Evolutionary conservation across 2,329 filamentous ascomycete species (phyloP).

Genomic region (Proliferodiscus dingleyae): DNA sequence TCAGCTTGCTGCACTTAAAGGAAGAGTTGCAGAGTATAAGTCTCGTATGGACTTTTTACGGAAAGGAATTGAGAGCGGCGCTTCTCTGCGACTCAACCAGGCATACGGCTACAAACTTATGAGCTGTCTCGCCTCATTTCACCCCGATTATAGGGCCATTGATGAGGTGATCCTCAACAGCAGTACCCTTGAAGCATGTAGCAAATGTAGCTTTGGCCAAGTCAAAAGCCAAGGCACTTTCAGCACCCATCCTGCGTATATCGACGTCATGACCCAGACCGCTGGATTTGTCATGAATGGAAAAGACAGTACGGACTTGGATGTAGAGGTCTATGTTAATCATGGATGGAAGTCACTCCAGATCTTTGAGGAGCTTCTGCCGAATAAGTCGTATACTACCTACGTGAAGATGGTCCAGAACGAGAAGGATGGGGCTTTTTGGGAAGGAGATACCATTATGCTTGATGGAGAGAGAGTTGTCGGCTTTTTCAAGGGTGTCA

Average conservation of each 20-base stretch:
- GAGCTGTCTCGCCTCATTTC: constrained; percentile 50
- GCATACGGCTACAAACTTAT: constrained; percentile 71
- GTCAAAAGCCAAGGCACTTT: constrained; percentile 42
- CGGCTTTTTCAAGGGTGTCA: neutral
- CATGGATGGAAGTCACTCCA: constrained; percentile 52
- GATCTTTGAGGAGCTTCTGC: constrained; percentile 41
- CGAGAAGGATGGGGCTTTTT: neutral
- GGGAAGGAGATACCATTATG: neutral
- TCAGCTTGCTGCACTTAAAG: neutral
- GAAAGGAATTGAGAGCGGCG: constrained; percentile 5
- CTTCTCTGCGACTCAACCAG: constrained; percentile 56
- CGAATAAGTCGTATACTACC: constrained; percentile 44
- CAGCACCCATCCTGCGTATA: constrained; percentile 51
- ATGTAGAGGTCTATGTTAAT: constrained; percentile 52
- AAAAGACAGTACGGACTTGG: constrained; percentile 49
- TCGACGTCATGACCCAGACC: constrained; percentile 52
- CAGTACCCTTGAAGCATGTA: constrained; percentile 42
- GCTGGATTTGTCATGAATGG: constrained; percentile 55
- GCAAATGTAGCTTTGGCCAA: constrained; percentile 43
- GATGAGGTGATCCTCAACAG: constrained; percentile 48
- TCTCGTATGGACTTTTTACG: constrained; percentile 7
- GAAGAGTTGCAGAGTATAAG: constrained; percentile 6
- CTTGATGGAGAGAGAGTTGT: neutral
- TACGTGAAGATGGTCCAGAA: constrained; percentile 48
- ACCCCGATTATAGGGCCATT: constrained; percentile 48